Conservation (phyloP, 1,284 basidiomycete genomes). For the Fomitopsis palustris region DNA sequence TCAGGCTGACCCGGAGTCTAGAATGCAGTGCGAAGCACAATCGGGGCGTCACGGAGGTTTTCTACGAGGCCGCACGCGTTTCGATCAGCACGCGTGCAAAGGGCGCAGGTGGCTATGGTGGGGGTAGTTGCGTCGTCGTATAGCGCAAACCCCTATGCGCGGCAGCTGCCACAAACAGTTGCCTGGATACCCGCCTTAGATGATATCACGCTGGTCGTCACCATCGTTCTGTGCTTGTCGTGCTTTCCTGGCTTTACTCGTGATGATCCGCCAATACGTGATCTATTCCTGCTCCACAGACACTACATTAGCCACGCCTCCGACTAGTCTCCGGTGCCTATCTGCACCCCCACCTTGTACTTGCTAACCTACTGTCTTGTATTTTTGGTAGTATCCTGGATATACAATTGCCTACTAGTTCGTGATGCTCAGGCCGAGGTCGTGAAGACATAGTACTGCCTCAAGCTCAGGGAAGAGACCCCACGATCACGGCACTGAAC, state of each 20-base stretch:
- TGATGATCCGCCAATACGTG: not conserved
- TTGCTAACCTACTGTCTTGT: not conserved
- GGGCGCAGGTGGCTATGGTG: conserved; percentile 47
- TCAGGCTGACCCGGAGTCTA: conserved; percentile 25
- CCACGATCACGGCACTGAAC: too few relatives aligned
- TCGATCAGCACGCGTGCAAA: conserved; percentile 73
- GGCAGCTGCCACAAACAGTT: not conserved
- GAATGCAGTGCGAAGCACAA: conserved; percentile 98
- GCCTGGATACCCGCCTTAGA: not conserved
- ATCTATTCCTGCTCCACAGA: not conserved
- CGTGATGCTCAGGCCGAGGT: too few relatives aligned
- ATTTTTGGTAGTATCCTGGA: not conserved
- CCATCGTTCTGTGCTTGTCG: not conserved
- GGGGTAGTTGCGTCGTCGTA: conserved; percentile 28
- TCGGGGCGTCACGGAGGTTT: conserved; percentile 89
- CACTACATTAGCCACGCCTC: not conserved
- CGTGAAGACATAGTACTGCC: too few relatives aligned
- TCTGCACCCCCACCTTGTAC: not conserved
- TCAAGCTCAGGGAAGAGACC: too few relatives aligned
- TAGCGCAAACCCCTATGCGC: not conserved
- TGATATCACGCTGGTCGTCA: not conserved
- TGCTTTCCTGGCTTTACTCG: not conserved
- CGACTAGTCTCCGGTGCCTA: not conserved
- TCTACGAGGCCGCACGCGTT: conserved; percentile 85
- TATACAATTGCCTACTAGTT: not conserved